Evolutionary conservation across 306 rosid species (phyloP), one percentile per base, ranked within the genome.

Genomic region (Fragaria iinumae): DNA sequence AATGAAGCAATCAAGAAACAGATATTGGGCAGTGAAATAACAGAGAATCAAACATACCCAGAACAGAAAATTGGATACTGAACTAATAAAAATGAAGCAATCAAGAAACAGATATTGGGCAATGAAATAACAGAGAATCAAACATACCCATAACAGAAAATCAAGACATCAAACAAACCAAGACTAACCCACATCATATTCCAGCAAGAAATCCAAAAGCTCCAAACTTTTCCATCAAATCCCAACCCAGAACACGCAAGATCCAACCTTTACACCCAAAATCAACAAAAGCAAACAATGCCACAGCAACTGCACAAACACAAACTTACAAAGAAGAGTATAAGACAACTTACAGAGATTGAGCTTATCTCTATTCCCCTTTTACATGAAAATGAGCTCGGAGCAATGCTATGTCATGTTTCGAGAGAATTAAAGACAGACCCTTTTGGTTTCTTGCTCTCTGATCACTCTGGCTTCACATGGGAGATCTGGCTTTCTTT

Each of bases 331-430:
- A 39, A 53, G 21, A 18, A 47, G 68, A 21, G 12, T 18, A 13
- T 2, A 36, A 38, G 9, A 79, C 20, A 81, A 88, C 91, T 84
- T 83, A 90, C 96, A 88, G 69, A 87, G 79, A 55, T 64, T 53
- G 69, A 67, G 66, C 57, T 25, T n/a, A 21, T 75, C 69, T 77
- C 69, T 44, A 76, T 74, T 67, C 69, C 11, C 69, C 11, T 39
- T 55, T 65, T 59, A 73, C 78, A 63, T 65, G 50, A 77, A 83
- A 83, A 79, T 72, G 85, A 85, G 81, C 18, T 76, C 21, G 65
- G 47, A 43, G 69, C 43, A 52, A 77, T 45, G 57, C 23, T 38
- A 74, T 67, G 72, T 77, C 74, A 32, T 45, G 78, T 64, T 60
- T 47, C 67, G 55, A 4, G 70, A 36, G 69, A 64, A 36, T 13